Percentiles rank a stretch among this genome's conserved stretches.
Evolutionary conservation across 2,329 filamentous ascomycete genomes (phyloP).

Genomic region (Penicillium psychrosexuale): DNA sequence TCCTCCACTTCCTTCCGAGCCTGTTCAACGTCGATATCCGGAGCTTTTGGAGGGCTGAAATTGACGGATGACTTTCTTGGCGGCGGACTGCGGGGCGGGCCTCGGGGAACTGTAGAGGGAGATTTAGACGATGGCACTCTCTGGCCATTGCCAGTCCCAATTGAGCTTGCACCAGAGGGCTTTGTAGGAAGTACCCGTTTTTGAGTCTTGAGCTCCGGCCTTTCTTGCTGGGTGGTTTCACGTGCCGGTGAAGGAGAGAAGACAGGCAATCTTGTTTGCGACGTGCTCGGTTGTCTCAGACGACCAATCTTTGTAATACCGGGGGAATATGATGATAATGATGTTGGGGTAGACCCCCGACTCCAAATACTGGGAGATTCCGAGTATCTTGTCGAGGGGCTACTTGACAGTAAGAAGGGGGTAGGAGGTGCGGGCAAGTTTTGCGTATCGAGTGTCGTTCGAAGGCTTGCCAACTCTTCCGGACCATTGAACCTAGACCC

Average conservation of each 20-base stretch:
- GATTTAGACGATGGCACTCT: not conserved
- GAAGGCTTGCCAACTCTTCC: slow-evolving; percentile 39
- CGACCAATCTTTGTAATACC: slow-evolving; percentile 41
- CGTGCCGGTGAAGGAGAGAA: slow-evolving; percentile 25
- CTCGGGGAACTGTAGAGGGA: not conserved
- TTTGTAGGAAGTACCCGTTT: slow-evolving; percentile 13
- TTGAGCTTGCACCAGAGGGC: slow-evolving; percentile 7
- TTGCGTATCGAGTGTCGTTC: slow-evolving; percentile 34
- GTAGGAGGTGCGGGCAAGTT: slow-evolving; percentile 40
- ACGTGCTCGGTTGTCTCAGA: slow-evolving; percentile 37
- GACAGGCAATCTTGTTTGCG: slow-evolving; percentile 37
- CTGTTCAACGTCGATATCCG: slow-evolving; percentile 21
- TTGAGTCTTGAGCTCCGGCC: slow-evolving; percentile 11
- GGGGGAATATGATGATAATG: slow-evolving; percentile 50
- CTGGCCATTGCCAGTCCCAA: slow-evolving; percentile 3
- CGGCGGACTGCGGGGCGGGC: slow-evolving; percentile 58
- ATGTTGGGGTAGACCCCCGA: slow-evolving; percentile 49
- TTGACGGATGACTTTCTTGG: slow-evolving; percentile 62
- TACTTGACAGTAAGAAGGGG: slow-evolving; percentile 41
- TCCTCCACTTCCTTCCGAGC: slow-evolving; percentile 36
- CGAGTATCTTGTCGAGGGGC: slow-evolving; percentile 47
- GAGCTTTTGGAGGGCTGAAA: slow-evolving; percentile 38
- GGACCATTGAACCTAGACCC: slow-evolving; percentile 25
- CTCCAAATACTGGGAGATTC: slow-evolving; percentile 48
- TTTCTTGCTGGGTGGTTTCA: slow-evolving; percentile 21